Percentiles rank a stretch among this genome's conserved stretches.
Evolutionary conservation across 2,329 filamentous ascomycete genomes (phyloP).

Genomic region (Paecilomyces sp.): DNA sequence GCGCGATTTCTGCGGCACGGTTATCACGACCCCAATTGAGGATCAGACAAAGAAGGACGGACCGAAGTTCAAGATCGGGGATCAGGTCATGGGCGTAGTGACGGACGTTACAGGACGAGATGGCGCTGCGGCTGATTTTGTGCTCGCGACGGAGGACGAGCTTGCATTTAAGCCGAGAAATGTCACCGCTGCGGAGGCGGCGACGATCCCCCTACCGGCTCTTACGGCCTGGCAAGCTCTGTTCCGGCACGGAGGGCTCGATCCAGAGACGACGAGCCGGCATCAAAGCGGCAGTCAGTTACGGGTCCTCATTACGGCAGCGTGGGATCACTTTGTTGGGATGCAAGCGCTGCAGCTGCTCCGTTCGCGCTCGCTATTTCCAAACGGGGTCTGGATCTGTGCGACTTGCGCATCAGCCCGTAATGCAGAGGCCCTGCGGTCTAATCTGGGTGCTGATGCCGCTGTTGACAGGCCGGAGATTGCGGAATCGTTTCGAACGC

Average conservation of each 20-base stretch:
- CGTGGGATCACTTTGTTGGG: constrained; percentile 29
- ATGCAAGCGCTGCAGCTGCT: constrained; percentile 31
- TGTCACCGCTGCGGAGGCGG: constrained; percentile 25
- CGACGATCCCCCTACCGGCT: constrained; percentile 29
- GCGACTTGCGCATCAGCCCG: constrained; percentile 21
- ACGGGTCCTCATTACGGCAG: constrained; percentile 33
- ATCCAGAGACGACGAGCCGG: constrained; percentile 13
- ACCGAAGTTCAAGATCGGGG: constrained; percentile 33
- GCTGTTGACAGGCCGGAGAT: constrained; percentile 27
- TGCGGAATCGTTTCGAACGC: constrained; percentile 20
- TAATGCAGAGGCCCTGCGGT: constrained; percentile 19
- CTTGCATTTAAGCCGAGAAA: constrained; percentile 32
- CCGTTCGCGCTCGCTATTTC: constrained; percentile 25
- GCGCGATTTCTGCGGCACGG: constrained; percentile 33
- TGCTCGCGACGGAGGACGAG: constrained; percentile 30
- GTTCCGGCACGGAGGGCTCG: constrained; percentile 28
- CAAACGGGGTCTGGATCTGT: constrained; percentile 26
- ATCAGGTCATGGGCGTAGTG: constrained; percentile 33
- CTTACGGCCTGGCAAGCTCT: constrained; percentile 38
- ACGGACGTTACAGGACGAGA: constrained; percentile 24
- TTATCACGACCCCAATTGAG: constrained; percentile 26
- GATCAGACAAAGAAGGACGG: constrained; percentile 23
- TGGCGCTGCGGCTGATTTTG: constrained; percentile 36
- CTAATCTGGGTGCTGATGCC: constrained; percentile 24
- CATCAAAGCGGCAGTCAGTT: constrained; percentile 9